Conservation (phyloP, 257 asterid species). For the Voacanga thouarsii region DNA sequence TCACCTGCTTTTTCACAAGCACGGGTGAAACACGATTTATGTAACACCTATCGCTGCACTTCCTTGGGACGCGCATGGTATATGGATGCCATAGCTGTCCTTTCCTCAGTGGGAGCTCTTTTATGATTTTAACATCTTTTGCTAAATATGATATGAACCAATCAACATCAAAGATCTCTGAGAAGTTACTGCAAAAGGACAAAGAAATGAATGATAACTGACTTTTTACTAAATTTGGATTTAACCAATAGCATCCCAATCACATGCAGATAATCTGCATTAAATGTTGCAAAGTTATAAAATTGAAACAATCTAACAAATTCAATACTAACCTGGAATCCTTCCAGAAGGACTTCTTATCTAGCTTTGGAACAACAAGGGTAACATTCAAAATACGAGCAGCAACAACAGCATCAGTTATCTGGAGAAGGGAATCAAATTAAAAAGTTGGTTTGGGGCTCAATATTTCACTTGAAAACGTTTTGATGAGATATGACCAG, state of each 20-base stretch:
- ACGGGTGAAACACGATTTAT: constrained; percentile 69
- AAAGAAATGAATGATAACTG: constrained; percentile 10
- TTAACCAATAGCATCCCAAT: constrained; percentile 3
- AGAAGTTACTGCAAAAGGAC: constrained; percentile 71
- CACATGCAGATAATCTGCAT: not conserved
- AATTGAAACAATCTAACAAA: not conserved
- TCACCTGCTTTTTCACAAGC: constrained; percentile 77
- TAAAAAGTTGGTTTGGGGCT: not conserved
- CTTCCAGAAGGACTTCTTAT: constrained; percentile 94
- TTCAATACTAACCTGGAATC: constrained; percentile 64
- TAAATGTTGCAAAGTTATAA: constrained; percentile 6
- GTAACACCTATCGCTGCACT: constrained; percentile 85
- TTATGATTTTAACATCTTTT: constrained; percentile 71
- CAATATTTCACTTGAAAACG: not conserved
- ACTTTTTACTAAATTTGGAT: constrained; percentile 3
- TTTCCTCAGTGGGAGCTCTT: constrained; percentile 77
- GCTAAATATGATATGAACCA: constrained; percentile 72
- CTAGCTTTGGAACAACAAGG: constrained; percentile 84
- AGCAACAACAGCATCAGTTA: constrained; percentile 97
- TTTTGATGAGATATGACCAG: not conserved
- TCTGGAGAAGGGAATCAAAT: constrained; percentile 41
- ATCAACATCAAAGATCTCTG: constrained; percentile 84
- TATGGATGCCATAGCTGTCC: constrained; percentile 73
- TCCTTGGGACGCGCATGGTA: constrained; percentile 90
- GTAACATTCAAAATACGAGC: constrained; percentile 97